Evolutionary conservation across 495 filamentous ascomycete species (phyloP).

Genomic region (Aspergillus sclerotiicarbonarius): DNA sequence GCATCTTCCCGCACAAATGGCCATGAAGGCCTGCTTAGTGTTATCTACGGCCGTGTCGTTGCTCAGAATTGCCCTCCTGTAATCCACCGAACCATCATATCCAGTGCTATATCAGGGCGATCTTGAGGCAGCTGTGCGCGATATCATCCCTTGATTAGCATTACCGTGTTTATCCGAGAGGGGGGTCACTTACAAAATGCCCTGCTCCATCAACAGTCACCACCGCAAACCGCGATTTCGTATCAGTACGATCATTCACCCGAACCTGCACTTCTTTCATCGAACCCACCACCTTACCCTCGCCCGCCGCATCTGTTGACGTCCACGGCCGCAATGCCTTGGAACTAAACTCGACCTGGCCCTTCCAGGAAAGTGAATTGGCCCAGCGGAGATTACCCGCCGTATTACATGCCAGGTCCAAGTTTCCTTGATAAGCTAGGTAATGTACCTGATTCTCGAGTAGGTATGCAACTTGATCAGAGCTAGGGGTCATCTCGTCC

Average conservation of each 20-base stretch:
- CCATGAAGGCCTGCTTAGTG: no score
- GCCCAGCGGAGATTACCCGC: constrained; percentile 43
- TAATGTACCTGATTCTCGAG: constrained; percentile 36
- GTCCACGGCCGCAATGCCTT: constrained; percentile 36
- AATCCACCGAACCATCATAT: constrained; percentile 37
- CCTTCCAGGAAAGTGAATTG: constrained; percentile 40
- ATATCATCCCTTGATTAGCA: no score
- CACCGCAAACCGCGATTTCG: constrained; percentile 25
- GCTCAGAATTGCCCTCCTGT: constrained; percentile 24
- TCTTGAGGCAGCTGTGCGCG: constrained; percentile 30
- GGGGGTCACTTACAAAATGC: constrained; percentile 23
- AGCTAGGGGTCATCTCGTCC: constrained; percentile 23
- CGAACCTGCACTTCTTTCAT: constrained; percentile 23
- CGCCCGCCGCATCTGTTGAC: constrained; percentile 17
- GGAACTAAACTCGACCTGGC: constrained; percentile 40
- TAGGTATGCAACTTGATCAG: constrained; percentile 30
- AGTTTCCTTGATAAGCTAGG: constrained; percentile 47
- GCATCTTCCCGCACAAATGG: no score
- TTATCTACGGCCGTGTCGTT: no score
- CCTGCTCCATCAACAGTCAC: constrained; percentile 29
- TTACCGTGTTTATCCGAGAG: neutral
- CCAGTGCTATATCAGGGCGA: constrained; percentile 34
- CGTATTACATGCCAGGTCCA: constrained; percentile 47
- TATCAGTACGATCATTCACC: neutral
- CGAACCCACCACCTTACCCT: constrained; percentile 17